These are phyloP conservation scores for Nicotiana knightiana DNA, from an alignment of 257 asterid genomes.

Conservation along the genomic window DNA sequence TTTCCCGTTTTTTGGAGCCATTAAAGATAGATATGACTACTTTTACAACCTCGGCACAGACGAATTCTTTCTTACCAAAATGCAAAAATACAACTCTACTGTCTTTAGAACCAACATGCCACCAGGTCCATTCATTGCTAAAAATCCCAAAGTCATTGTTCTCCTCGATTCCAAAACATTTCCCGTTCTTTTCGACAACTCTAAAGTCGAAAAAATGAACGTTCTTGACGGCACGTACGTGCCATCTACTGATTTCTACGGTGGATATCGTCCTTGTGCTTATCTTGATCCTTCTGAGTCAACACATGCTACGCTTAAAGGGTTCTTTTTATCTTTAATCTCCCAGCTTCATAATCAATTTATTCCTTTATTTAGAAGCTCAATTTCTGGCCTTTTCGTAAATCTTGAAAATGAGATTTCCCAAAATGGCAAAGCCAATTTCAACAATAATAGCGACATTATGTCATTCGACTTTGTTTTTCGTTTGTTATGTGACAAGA, in stretches of 20 bases:
- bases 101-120: conserved; percentile 43
- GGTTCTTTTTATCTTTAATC: conserved; percentile 30
- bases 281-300: conserved; percentile 61
- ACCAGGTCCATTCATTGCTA: conserved; percentile 53
- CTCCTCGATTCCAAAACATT: conserved; percentile 67
- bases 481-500: conserved; percentile 39
- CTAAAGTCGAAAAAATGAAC: conserved; percentile 56
- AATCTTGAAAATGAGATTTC: conserved; percentile 45
- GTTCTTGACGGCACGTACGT: conserved; percentile 77
- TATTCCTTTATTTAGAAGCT: conserved; percentile 39
- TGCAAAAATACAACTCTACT: conserved; percentile 41
- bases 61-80: conserved; percentile 36
- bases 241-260: conserved; percentile 60
- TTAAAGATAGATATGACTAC: conserved; percentile 38
- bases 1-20: conserved; percentile 38
- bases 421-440: conserved; percentile 28
- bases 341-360: conserved; percentile 26
- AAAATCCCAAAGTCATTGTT: conserved; percentile 29
- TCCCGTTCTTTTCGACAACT: conserved; percentile 59
- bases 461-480: conserved; percentile 65
- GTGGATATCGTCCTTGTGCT: conserved; percentile 70
- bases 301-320: conserved; percentile 38
- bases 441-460: conserved; percentile 39
- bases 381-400: conserved; percentile 30
- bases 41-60: conserved; percentile 39